Conservation (phyloP, 1,284 basidiomycete genomes). For the Phellopilus nigrolimitatus region DNA sequence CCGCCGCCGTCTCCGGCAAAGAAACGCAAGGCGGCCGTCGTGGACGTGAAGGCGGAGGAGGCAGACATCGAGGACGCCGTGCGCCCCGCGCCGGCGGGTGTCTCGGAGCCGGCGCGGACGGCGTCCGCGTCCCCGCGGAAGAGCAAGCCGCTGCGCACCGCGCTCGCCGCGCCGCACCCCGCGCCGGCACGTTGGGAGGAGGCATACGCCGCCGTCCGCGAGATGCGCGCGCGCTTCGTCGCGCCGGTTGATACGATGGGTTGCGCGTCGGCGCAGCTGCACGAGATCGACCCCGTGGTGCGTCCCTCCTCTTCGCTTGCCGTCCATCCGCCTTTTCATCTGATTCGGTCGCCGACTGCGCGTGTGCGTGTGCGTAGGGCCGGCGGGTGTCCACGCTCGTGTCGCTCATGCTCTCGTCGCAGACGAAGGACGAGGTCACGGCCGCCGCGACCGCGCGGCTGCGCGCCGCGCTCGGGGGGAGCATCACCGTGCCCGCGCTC, state of each 20-base stretch:
- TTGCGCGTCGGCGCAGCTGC: conserved; percentile 63
- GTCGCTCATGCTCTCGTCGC: conserved; percentile 92
- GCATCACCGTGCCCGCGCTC: conserved; percentile 71
- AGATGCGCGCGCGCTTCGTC: conserved; percentile 66
- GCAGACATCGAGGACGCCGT: conserved; percentile 4
- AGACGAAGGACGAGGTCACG: conserved; percentile 92
- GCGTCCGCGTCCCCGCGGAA: conserved; percentile 31
- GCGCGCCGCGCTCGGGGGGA: conserved; percentile 69
- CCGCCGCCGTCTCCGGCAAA: too few relatives aligned
- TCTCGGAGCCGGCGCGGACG: not conserved
- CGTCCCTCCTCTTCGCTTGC: conserved; percentile 16
- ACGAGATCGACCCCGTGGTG: conserved; percentile 66
- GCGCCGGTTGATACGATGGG: conserved; percentile 95
- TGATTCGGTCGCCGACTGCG: not conserved
- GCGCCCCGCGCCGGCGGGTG: not conserved
- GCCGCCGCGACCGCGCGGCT: conserved; percentile 80
- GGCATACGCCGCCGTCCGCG: conserved; percentile 70
- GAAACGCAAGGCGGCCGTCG: too few relatives aligned
- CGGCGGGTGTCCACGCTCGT: conserved; percentile 82
- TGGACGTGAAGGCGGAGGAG: conserved; percentile 2
- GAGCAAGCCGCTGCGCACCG: conserved; percentile 45
- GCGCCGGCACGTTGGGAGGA: conserved; percentile 71
- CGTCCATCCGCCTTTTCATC: not conserved
- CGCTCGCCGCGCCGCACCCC: conserved; percentile 65
- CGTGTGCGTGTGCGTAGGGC: conserved; percentile 43